These are phyloP conservation scores for Fomitiporia mediterranea DNA, from an alignment of 1,284 basidiomycete species.

Conservation along the genomic window DNA sequence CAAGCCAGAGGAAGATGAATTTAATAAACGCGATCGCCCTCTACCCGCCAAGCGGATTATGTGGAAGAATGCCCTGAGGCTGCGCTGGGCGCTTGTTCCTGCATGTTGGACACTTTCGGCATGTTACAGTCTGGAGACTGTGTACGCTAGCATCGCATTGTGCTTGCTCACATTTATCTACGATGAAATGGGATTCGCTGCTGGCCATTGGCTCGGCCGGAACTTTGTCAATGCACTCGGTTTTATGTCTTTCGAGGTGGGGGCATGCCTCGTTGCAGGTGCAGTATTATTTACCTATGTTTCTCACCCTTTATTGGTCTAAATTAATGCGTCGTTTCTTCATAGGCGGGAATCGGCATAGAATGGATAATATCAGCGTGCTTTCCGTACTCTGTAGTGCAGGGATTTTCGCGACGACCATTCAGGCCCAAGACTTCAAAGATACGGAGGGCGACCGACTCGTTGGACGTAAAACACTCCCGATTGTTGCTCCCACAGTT, in stretches of 20 bases:
- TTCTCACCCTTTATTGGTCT: not conserved
- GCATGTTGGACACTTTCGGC: conserved; percentile 28
- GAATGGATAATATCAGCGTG: conserved; percentile 22
- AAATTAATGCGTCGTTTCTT: not conserved
- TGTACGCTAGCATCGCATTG: conserved; percentile 24
- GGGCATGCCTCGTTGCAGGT: conserved; percentile 33
- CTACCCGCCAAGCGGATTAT: conserved; percentile 40
- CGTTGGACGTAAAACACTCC: conserved; percentile 36
- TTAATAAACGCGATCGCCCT: conserved; percentile 43
- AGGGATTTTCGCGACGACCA: conserved; percentile 32
- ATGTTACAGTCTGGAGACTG: conserved; percentile 24
- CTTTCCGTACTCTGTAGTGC: conserved; percentile 27
- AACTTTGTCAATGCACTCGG: conserved; percentile 37
- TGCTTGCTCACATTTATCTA: conserved; percentile 25
- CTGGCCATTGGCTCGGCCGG: conserved; percentile 32
- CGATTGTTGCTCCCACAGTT: conserved; percentile 32
- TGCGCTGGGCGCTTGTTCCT: conserved; percentile 34
- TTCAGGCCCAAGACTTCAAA: conserved; percentile 40
- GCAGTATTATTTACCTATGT: not conserved
- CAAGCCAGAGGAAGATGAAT: conserved; percentile 35
- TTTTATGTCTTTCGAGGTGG: conserved; percentile 32
- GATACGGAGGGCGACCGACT: conserved; percentile 36
- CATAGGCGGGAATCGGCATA: conserved; percentile 24
- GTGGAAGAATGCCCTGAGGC: conserved; percentile 26
- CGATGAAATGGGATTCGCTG: conserved; percentile 26